These are phyloP conservation scores for Cafeteria roenbergensis DNA, from an alignment of 108 stramenopile genomes.

Conservation along the genomic window DNA sequence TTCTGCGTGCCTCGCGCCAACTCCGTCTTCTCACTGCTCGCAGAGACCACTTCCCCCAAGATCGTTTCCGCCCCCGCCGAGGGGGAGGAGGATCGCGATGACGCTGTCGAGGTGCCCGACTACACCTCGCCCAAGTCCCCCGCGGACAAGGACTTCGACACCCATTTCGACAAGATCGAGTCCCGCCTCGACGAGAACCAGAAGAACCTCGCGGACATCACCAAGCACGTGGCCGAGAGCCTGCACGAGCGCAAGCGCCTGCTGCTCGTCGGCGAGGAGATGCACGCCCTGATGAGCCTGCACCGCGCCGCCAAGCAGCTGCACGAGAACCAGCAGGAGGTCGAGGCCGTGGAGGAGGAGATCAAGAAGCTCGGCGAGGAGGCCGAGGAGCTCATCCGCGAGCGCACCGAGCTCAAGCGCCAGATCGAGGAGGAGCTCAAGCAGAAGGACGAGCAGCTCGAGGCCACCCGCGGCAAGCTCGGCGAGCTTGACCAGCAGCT, in stretches of 20 bases:
- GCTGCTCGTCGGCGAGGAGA: background rate
- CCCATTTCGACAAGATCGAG: background rate
- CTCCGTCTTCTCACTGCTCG: too few relatives aligned
- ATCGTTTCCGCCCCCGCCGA: too few relatives aligned
- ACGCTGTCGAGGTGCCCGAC: too few relatives aligned
- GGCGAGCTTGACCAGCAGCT: constrained; percentile 23
- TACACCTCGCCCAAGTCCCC: too few relatives aligned
- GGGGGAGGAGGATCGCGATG: too few relatives aligned
- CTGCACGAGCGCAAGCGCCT: background rate
- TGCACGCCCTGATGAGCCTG: background rate
- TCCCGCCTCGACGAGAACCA: background rate
- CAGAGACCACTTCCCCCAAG: too few relatives aligned
- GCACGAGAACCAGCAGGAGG: constrained; percentile 6
- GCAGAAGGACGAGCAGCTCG: background rate
- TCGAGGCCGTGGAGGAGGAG: constrained; percentile 8
- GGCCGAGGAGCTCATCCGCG: constrained; percentile 22
- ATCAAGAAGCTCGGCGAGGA: constrained; percentile 9
- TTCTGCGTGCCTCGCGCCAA: too few relatives aligned
- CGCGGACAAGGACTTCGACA: background rate
- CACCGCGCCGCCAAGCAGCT: background rate
- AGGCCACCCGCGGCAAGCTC: constrained; percentile 16
- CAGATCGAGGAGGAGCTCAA: background rate
- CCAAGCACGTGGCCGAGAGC: background rate
- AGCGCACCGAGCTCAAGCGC: constrained; percentile 7
- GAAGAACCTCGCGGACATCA: background rate